phyloP scores from a whole-genome alignment of 176 grass and related monocot species.

The Carex littledalei region DNA sequence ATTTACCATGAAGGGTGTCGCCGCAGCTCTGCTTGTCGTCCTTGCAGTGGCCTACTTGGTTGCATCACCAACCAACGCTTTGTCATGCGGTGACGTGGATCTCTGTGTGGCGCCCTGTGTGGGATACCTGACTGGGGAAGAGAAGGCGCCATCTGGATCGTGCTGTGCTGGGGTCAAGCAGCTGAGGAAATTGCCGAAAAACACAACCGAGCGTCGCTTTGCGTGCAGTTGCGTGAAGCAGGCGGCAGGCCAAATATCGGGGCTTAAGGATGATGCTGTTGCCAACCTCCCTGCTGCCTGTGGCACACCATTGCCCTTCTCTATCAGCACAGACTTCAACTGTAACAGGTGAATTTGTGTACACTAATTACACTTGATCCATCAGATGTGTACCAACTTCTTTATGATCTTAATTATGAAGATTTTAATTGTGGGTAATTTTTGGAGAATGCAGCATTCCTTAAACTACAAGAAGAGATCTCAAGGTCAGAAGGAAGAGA shows the following conservation, averaged over 20 bases:
- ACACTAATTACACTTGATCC: not conserved
- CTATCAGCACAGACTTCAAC: slow-evolving; percentile 35
- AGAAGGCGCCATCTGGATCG: slow-evolving; percentile 6
- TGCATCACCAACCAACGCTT: not conserved
- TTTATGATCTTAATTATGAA: not conserved
- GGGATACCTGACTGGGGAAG: slow-evolving; percentile 45
- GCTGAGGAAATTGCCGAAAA: slow-evolving; percentile 26
- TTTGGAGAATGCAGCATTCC: slow-evolving; percentile 6
- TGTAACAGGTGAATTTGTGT: slow-evolving; percentile 38
- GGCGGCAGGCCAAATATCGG: slow-evolving; percentile 20
- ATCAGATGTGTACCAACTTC: not conserved
- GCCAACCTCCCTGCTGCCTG: slow-evolving; percentile 29
- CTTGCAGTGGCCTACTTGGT: not conserved
- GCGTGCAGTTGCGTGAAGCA: slow-evolving; percentile 57
- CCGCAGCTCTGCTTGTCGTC: not conserved
- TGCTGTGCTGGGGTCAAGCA: slow-evolving; percentile 49
- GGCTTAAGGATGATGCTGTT: slow-evolving; percentile 31
- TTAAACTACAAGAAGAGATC: not conserved
- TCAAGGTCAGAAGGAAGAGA: not conserved
- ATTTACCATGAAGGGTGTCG: not conserved
- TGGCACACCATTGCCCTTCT: slow-evolving; percentile 41
- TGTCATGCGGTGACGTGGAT: slow-evolving; percentile 45
- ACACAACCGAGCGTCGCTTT: slow-evolving; percentile 34
- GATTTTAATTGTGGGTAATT: not conserved
- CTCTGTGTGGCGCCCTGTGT: slow-evolving; percentile 31